A percentile compares a stretch with the other conserved stretches of the same genome.
phyloP scores from a whole-genome alignment of 208 protist species.

The Porcisia deanei region DNA sequence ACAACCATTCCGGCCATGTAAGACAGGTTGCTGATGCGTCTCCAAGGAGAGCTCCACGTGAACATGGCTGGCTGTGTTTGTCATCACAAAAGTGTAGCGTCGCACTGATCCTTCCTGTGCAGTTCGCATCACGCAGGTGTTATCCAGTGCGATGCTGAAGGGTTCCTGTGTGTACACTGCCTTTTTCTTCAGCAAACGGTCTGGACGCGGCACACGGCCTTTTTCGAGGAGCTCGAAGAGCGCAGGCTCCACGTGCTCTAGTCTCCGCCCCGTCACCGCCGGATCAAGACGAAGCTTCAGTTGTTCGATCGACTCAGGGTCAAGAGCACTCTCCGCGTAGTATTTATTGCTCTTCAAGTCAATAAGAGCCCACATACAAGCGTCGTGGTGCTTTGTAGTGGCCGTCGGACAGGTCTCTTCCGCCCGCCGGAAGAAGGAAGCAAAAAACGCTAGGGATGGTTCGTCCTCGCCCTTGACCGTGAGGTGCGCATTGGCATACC shows the following conservation, averaged over 20 bases:
- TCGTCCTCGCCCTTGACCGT: conserved; percentile 18
- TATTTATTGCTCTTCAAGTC: conserved; percentile 44
- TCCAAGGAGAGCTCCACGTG: conserved; percentile 37
- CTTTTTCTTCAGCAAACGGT: conserved; percentile 33
- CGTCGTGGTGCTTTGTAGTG: conserved; percentile 30
- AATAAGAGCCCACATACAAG: conserved; percentile 62
- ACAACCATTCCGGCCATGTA: conserved; percentile 37
- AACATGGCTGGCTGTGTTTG: conserved; percentile 30
- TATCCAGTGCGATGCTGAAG: conserved; percentile 40
- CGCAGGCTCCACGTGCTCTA: conserved; percentile 25
- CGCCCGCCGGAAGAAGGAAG: conserved; percentile 48
- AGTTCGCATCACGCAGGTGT: conserved; percentile 27
- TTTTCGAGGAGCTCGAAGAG: conserved; percentile 39
- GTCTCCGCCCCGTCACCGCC: conserved; percentile 8
- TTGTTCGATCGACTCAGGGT: conserved; percentile 29
- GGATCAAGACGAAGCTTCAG: conserved; percentile 31
- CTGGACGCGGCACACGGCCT: conserved; percentile 39
- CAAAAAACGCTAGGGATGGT: conserved; percentile 46
- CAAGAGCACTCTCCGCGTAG: conserved; percentile 55
- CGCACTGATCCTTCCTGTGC: conserved; percentile 11
- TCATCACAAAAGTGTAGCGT: conserved; percentile 34
- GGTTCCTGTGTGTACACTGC: conserved; percentile 25
- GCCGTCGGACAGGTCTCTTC: conserved; percentile 24
- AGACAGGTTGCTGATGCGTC: conserved; percentile 18
- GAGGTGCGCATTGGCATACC: conserved; percentile 59